Conservation (phyloP, 2,329 filamentous ascomycete species). For the Pseudocercospora ulei region DNA sequence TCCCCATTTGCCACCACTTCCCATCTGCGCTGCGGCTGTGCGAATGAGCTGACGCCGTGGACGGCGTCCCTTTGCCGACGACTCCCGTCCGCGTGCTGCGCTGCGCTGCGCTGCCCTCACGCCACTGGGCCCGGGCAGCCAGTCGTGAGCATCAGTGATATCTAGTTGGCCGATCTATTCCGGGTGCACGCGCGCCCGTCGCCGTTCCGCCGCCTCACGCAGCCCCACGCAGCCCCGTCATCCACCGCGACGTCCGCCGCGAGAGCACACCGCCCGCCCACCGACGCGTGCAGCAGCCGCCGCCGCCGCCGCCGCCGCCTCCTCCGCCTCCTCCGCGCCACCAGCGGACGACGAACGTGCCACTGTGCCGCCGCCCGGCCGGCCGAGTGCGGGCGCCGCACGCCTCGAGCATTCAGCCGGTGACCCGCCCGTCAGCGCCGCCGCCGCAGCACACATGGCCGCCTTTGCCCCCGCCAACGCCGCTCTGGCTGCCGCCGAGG, state of each 20-base stretch:
- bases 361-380: conserved; percentile 5
- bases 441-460: conserved; percentile 23
- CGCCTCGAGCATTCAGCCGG: conserved; percentile 21
- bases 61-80: too few relatives aligned
- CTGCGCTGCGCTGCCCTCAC: too few relatives aligned
- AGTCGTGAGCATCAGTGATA: conserved; percentile 8
- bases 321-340: not conserved
- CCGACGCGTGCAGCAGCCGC: not conserved
- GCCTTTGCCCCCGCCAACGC: conserved; percentile 36
- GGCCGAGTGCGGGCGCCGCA: conserved; percentile 16
- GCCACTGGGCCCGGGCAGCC: too few relatives aligned
- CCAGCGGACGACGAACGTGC: not conserved
- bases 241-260: not conserved
- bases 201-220: conserved; percentile 18
- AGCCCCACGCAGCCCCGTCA: conserved; percentile 7
- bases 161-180: conserved; percentile 13
- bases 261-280: not conserved
- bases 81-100: too few relatives aligned
- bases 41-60: too few relatives aligned
- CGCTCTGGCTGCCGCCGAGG: conserved; percentile 32
- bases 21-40: too few relatives aligned
- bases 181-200: conserved; percentile 11
- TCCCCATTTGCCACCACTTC: too few relatives aligned
- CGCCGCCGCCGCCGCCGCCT: too few relatives aligned
- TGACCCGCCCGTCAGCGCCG: conserved; percentile 10